Conservation (phyloP, 176 grass and related monocot genomes). For the Lolium multiflorum region DNA sequence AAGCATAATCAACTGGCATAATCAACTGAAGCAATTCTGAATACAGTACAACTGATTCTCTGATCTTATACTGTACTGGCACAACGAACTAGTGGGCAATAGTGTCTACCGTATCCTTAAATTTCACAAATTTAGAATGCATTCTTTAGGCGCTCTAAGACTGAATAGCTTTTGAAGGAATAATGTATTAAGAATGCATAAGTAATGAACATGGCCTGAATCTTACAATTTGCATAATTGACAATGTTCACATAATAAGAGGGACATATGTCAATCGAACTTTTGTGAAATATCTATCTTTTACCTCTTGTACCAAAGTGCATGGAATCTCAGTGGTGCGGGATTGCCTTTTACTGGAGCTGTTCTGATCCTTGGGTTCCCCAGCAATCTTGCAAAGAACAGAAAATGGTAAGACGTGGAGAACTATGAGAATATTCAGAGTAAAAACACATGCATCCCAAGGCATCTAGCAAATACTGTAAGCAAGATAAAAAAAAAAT, state of each 20-base stretch:
- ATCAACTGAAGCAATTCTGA: background rate
- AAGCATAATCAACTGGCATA: background rate
- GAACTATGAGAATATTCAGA: background rate
- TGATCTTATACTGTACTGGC: background rate
- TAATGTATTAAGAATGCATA: background rate
- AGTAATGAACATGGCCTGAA: background rate
- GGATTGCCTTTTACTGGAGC: conserved; percentile 34
- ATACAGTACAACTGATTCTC: conserved; percentile 7
- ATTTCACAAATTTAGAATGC: conserved; percentile 4
- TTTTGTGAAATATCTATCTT: background rate
- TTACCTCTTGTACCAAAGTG: conserved; percentile 82
- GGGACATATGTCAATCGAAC: conserved; percentile 13
- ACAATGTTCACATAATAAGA: background rate
- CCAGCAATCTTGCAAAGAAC: conserved; percentile 54
- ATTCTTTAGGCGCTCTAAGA: background rate
- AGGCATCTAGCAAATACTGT: background rate
- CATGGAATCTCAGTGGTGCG: conserved; percentile 36
- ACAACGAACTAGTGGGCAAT: background rate
- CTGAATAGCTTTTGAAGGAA: background rate
- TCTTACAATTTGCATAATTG: background rate
- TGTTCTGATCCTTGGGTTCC: conserved; percentile 46
- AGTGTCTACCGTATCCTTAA: background rate
- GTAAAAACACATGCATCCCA: background rate
- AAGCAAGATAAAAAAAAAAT: background rate
- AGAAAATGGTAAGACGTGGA: conserved; percentile 30